A percentile compares a stretch with the other conserved stretches of the same genome.
These are phyloP conservation scores for Coelastrella sp. DNA, from an alignment of 139 green algal species.

Conservation along the genomic window DNA sequence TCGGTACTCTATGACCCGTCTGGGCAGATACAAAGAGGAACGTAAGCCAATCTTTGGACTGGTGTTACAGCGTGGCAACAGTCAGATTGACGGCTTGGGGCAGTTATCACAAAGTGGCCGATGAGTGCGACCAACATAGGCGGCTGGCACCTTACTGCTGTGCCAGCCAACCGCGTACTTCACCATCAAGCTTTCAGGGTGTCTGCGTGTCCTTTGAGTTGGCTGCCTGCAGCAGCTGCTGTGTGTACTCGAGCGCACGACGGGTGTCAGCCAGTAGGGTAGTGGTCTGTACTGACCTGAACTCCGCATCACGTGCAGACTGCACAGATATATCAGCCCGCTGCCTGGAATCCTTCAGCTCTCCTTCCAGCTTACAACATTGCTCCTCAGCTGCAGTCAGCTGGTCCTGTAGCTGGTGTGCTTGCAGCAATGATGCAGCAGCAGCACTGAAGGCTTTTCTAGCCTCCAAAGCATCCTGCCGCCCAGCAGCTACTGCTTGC, in stretches of 20 bases:
- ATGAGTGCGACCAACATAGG: too few species aligned
- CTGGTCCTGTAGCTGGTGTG: background rate
- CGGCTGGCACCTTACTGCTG: too few species aligned
- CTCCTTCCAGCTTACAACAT: background rate
- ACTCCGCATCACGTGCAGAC: constrained; percentile 37
- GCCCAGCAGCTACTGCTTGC: background rate
- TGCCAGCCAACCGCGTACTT: background rate
- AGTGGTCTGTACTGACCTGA: constrained; percentile 25
- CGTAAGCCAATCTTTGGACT: too few species aligned
- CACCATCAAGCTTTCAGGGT: background rate
- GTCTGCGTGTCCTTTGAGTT: background rate
- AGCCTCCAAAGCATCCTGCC: constrained; percentile 6
- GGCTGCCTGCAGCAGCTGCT: constrained; percentile 14
- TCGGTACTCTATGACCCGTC: too few species aligned
- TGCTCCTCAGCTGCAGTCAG: background rate
- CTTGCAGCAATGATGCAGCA: constrained; percentile 4
- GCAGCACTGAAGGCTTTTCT: background rate
- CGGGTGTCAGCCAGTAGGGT: constrained; percentile 28
- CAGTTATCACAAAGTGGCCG: too few species aligned
- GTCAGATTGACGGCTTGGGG: too few species aligned
- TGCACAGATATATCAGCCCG: constrained; percentile 28
- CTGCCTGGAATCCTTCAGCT: background rate
- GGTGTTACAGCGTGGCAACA: too few species aligned
- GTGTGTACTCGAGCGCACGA: constrained; percentile 1
- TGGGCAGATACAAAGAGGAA: too few species aligned